Evolutionary conservation across 306 rosid genomes (phyloP), one percentile per base, ranked within the genome.

Genomic region (Malus fusca): DNA sequence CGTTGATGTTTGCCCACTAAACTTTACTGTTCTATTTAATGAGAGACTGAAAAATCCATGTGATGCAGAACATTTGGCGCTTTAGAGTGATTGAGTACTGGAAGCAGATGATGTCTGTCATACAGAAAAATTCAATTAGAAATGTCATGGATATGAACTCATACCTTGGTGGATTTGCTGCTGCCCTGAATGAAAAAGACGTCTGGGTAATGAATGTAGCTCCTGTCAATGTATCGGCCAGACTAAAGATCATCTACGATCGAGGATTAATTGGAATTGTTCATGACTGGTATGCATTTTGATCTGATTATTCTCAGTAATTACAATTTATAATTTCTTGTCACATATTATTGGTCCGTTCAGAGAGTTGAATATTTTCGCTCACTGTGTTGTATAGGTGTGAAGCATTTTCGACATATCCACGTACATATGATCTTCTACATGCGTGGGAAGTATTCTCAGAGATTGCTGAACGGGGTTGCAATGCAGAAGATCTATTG

Each of bases 101-200:
- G 90, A 88, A 86, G 78, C 88, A 88, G 71, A 84, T 88, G 92
- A 88, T 77, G 81, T 80, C 83, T 33, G 79, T 84, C 69, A 22
- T 80, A 30, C 81, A 73, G 78, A 75, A 69, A 77, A 65, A 85
- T 75, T 84, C 88, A 74, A 77, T 88, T 28, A 85, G 90, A 84
- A 88, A 88, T 82, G 75, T 88, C 33, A 83, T 85, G 90, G 92
- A 88, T 73, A 88, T 88, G 92, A 85, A 88, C 83, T 88, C 92
- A 71, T 78, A 88, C 77, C 85, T 86, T 66, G 90, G 92, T 31
- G 89, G 92, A 48, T 88, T 88, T 80, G 92, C 88, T 64, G 83
- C 92, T 79, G 88, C 88, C 70, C 77, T 88, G 68, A 55, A 58
- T 75, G 80, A 78, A 55, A 78, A 81, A 75, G 87, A 85, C 22